phyloP scores from a whole-genome alignment of 2,329 filamentous ascomycete species.

The Colletotrichum sp. region DNA sequence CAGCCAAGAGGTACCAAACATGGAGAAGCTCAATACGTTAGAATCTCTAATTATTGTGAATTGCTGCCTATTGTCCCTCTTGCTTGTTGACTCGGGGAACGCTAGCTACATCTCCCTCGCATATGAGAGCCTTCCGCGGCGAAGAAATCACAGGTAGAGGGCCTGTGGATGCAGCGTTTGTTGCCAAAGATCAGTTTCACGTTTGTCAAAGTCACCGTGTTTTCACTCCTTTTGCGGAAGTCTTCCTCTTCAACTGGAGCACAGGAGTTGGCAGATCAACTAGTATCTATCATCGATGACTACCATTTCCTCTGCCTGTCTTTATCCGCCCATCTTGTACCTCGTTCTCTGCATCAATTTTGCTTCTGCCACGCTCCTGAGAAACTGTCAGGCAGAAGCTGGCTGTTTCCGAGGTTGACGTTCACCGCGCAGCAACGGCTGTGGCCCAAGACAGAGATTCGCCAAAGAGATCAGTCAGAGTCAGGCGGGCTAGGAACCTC shows the following conservation, averaged over 20 bases:
- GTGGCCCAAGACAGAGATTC: no score
- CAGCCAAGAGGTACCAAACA: neutral
- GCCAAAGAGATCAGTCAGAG: neutral
- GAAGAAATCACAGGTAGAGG: neutral
- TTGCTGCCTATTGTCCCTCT: neutral
- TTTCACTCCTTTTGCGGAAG: neutral
- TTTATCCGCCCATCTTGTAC: no score
- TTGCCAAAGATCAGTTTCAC: neutral
- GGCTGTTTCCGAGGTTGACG: no score
- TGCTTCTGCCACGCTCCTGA: no score
- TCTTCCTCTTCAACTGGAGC: neutral
- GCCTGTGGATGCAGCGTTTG: neutral
- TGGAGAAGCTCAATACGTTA: neutral
- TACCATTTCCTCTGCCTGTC: no score
- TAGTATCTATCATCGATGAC: neutral
- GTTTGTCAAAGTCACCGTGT: neutral
- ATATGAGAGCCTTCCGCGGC: neutral
- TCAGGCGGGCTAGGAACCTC: neutral
- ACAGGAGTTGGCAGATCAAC: neutral
- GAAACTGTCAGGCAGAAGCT: no score
- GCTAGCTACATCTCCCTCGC: neutral
- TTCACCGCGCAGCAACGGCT: no score
- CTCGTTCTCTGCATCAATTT: no score
- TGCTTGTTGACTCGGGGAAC: neutral
- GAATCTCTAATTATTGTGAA: neutral